Base-by-base conservation (phyloP, 441 rosid species). In the Melastoma candidum region DNA sequence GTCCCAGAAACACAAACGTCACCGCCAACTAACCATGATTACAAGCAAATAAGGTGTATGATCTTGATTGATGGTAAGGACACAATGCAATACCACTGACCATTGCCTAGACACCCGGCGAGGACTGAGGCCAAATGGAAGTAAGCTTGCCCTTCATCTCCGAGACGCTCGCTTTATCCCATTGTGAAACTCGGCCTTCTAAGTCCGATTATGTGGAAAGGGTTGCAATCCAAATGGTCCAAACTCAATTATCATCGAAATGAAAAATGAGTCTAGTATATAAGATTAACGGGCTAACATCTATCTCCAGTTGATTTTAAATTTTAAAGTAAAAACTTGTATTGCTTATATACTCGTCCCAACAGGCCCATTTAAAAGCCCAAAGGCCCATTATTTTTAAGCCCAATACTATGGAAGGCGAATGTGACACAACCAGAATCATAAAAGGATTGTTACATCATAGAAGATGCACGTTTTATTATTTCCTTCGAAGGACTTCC, bases 1-100 rank as follows among this genome's bases (percentile, higher is more conserved):
- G 95, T 61, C 97, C 96, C 79, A 90, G 61, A 80, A 90, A 90
- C 12, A 89, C 95, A 45, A 92, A 90, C 96, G 84, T 79, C 55
- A 90, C 96, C 50, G 95, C 97, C 45, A 87, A 67, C 95, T 89
- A 79, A 36, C 48, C 53, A 69, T 11, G 36, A 49, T 26, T 26
- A 13, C 7, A 49, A 29, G 22, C 49, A 51, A 9, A 51, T 3
- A 43, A 51, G 17, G 27, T 7, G 12, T 9, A 11, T 8, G 0
- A n/a, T 7, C 7, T 14, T 48, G 10, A n/a, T 1, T 22, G 51
- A 48, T 22, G 41, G 41, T 22, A 12, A 22, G 4, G n/a, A 48
- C 25, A 48, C 27, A n/a, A 48, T 48, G 11, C 10, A 22, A 4
- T 47, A 11, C 51, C 11, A 10, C 51, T n/a, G 13, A 52, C 12